Evolutionary conservation across 2,329 filamentous ascomycete genomes (phyloP), one percentile per base, ranked within the genome.

Genomic region (Ilyonectria sp.): DNA sequence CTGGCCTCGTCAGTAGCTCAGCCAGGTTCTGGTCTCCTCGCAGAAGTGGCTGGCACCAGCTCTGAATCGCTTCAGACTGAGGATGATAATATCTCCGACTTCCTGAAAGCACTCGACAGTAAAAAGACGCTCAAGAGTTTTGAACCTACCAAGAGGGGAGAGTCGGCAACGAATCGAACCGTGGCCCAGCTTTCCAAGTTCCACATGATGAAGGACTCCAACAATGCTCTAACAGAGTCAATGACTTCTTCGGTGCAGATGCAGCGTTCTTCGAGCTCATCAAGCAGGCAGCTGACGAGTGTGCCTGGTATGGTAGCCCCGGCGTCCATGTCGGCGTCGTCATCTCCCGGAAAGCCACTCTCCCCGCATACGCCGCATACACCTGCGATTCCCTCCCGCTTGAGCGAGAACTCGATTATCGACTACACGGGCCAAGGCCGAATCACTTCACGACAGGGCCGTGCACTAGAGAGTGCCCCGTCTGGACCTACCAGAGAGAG

Each of bases 281-380:
- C 89, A 0, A 91, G 89, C 71, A 83, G 89, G 31, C 89, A 90
- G 63, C 75, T 91, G 54, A 83, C 86, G 10, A 89, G 89, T 69
- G 86, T 90, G 3, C 87, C 89, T 3, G 86, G 92, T 67, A 93
- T 94, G 79, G 81, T 82, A 15, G 92, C 93, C 60, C 86, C 94
- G 1, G 92, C 92, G 5, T 94, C 93, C 0, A 86, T 94, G 71
- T 98, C 95, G 4, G 91, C 92, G 11, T 95, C 94, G 1, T 95
- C 94, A 1, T 98, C 95, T 10, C 95, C 95, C 1, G 94, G 93
- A 63, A 97, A 97, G 75, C 94, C 94, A 0, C 88, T 97, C 19
- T 97, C 94, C 3, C 94, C 93, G 10, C 94, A 95, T 77, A 97
- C 94, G 0, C 94, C 95, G 1, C 95, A 98, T 76, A 97, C 94